Evolutionary conservation across 2,329 filamentous ascomycete genomes (phyloP).

Genomic region (Balansia obtecta): DNA sequence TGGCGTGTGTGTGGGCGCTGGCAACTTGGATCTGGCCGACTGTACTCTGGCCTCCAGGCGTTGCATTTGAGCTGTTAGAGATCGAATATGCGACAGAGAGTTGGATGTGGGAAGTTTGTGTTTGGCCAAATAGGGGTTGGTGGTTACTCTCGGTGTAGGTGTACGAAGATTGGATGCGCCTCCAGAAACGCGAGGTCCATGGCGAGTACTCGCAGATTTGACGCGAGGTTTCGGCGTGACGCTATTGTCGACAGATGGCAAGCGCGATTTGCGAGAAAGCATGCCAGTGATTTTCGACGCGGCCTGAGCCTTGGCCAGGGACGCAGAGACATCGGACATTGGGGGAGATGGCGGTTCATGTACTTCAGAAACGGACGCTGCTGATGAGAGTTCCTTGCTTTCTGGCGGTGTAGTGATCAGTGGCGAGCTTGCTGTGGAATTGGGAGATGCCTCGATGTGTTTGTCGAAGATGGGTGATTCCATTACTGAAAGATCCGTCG

Average conservation of each 20-base stretch:
- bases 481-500: constrained; percentile 48
- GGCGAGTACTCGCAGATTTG: constrained; percentile 21
- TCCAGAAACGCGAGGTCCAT: constrained; percentile 31
- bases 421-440: constrained; percentile 82
- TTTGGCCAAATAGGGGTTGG: constrained; percentile 43
- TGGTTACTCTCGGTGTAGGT: constrained; percentile 25
- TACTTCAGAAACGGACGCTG: constrained; percentile 47
- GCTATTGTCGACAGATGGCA: constrained; percentile 42
- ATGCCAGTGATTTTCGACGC: constrained; percentile 22
- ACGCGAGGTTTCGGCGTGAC: constrained; percentile 46
- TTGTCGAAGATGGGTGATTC: constrained; percentile 64
- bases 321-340: constrained; percentile 71
- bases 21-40: constrained; percentile 80
- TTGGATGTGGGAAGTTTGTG: constrained; percentile 43
- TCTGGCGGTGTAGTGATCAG: constrained; percentile 77
- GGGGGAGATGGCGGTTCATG: constrained; percentile 87
- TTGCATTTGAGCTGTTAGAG: constrained; percentile 93
- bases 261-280: constrained; percentile 33
- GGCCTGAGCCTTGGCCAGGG: constrained; percentile 39
- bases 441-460: constrained; percentile 60
- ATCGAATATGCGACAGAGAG: constrained; percentile 85
- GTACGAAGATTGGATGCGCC: constrained; percentile 36
- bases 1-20: constrained; percentile 65
- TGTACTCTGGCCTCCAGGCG: constrained; percentile 89
- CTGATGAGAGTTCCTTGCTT: constrained; percentile 48